Evolutionary conservation across 306 rosid genomes (phyloP).

Genomic region (Begonia loranthoides): DNA sequence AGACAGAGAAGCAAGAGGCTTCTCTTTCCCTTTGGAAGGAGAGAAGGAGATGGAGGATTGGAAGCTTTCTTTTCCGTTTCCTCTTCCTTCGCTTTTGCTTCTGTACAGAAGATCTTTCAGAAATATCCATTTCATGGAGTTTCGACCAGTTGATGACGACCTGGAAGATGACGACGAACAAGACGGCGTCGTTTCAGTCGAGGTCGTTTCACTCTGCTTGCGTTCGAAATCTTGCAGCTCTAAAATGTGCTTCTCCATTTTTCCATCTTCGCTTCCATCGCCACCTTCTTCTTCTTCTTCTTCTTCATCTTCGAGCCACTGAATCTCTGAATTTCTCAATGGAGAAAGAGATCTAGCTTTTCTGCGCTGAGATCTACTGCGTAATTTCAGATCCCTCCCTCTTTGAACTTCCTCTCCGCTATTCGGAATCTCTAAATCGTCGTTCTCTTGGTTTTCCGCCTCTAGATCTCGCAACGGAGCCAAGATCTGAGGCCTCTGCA

Average conservation of each 20-base stretch:
- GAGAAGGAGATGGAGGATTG: constrained; percentile 12
- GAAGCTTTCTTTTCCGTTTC: constrained; percentile 11
- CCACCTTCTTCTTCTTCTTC: constrained; percentile 7
- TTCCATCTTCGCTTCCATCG: not conserved
- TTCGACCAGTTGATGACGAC: constrained; percentile 17
- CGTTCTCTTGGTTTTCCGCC: constrained; percentile 19
- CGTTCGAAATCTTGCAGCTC: constrained; percentile 1
- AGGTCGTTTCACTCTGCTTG: constrained; percentile 1
- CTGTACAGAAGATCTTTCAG: constrained; percentile 17
- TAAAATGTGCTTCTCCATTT: not conserved
- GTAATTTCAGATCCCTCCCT: constrained; percentile 57
- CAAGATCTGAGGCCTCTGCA: constrained; percentile 43
- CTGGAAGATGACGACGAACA: constrained; percentile 19
- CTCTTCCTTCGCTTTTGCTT: constrained; percentile 24
- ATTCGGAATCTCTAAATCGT: too few relatives aligned
- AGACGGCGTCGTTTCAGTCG: constrained; percentile 4
- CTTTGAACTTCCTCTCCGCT: constrained; percentile 15
- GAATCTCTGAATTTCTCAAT: constrained; percentile 25
- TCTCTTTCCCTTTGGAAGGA: constrained; percentile 8
- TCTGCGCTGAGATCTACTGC: constrained; percentile 36
- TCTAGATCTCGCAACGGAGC: constrained; percentile 42
- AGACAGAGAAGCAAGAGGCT: not conserved
- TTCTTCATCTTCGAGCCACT: constrained; percentile 25
- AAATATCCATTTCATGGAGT: constrained; percentile 22
- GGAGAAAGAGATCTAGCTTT: constrained; percentile 81